Percentiles rank a stretch among this genome's conserved stretches.
Evolutionary conservation across 257 asterid genomes (phyloP).

Genomic region (Anisodus tanguticus): DNA sequence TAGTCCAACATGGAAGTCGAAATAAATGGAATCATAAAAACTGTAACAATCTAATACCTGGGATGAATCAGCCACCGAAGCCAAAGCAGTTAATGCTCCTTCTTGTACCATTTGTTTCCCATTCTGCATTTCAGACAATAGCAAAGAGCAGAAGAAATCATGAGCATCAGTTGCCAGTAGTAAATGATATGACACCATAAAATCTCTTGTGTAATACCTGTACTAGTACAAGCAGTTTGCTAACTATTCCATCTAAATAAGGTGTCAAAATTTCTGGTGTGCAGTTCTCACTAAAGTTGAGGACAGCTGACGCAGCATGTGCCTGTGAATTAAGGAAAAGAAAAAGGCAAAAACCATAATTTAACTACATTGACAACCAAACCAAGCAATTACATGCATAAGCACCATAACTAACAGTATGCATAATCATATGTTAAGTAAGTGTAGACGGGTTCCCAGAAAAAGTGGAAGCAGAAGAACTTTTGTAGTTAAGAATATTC

Average conservation of each 20-base stretch:
- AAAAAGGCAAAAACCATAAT: not conserved
- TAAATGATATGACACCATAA: not conserved
- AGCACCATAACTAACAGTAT: constrained; percentile 21
- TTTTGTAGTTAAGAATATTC: not conserved
- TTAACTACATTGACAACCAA: constrained; percentile 19
- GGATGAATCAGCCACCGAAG: constrained; percentile 96
- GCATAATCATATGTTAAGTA: not conserved
- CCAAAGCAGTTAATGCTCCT: constrained; percentile 95
- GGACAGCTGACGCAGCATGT: constrained; percentile 97
- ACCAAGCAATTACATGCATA: constrained; percentile 22
- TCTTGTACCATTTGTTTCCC: constrained; percentile 98
- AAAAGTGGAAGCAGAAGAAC: constrained; percentile 12
- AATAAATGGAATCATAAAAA: constrained; percentile 20
- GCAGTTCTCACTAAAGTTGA: constrained; percentile 92
- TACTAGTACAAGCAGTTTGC: constrained; percentile 78
- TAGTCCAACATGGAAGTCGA: constrained; percentile 4
- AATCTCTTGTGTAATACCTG: constrained; percentile 54
- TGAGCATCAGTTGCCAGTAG: not conserved
- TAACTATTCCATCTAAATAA: constrained; percentile 83
- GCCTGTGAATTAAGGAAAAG: constrained; percentile 58
- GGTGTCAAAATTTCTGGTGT: constrained; percentile 89
- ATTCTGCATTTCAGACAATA: constrained; percentile 56
- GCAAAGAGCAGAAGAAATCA: constrained; percentile 20
- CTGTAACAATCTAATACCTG: constrained; percentile 55
- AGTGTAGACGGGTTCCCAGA: not conserved